These are phyloP conservation scores for Phytophthora uliginosa DNA, from an alignment of 352 stramenopile species.

Conservation along the genomic window DNA sequence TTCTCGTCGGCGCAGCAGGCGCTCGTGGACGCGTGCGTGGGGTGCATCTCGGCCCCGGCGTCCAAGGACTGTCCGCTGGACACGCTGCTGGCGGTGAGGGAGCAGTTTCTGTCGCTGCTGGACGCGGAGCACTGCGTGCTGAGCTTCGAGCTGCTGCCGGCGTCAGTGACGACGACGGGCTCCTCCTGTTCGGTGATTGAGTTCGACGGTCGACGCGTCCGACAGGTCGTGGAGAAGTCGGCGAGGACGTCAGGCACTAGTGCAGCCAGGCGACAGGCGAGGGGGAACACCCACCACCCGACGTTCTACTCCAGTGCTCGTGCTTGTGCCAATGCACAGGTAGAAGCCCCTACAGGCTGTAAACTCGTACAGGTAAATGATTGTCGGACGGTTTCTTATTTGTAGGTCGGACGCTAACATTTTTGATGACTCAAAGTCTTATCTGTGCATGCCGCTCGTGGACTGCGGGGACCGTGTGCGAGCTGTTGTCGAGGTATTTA, in stretches of 20 bases:
- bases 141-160: conserved; percentile 50
- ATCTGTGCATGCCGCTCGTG: conserved; percentile 77
- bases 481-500: conserved; percentile 78
- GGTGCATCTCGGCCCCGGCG: neutral
- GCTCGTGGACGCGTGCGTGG: conserved; percentile 51
- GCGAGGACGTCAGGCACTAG: conserved; percentile 28
- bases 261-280: conserved; percentile 34
- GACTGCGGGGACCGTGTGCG: conserved; percentile 61
- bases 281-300: conserved; percentile 19
- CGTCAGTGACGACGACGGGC: neutral
- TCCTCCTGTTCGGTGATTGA: conserved; percentile 51
- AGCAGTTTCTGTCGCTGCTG: conserved; percentile 73
- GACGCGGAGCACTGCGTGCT: conserved; percentile 75
- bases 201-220: conserved; percentile 67
- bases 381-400: too few relatives aligned
- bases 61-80: conserved; percentile 24
- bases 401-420: neutral
- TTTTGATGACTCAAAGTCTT: conserved; percentile 46
- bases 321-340: conserved; percentile 26
- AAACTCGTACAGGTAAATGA: conserved; percentile 53
- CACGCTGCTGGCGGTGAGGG: conserved; percentile 38
- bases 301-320: conserved; percentile 47
- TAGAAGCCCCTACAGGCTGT: conserved; percentile 39
- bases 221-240: conserved; percentile 43
- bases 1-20: conserved; percentile 63